Base-by-base conservation (phyloP, 768 basidiomycete genomes). In the Pisolithus tinctorius region DNA sequence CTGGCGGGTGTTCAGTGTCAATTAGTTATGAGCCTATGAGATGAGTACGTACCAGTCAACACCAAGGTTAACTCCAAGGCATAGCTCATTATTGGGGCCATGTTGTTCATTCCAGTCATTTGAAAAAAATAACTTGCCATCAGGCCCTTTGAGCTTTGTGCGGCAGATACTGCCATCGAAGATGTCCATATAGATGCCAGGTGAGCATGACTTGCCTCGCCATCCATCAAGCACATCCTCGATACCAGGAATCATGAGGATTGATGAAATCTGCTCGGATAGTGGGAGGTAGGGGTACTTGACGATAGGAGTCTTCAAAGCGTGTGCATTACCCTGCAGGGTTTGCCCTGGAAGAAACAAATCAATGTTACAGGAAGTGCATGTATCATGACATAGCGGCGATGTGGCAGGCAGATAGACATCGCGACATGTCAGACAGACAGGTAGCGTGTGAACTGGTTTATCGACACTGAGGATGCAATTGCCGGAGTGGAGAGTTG, bases 21-120 rank as follows among this genome's bases (percentile, higher is more conserved):
- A 20, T 20, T 20, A 20, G 2, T 20, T 20, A 20, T 20, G 20
- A 20, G 20, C 20, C 20, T 20, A 20, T 49, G 17, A 51, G 23
- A 51, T 25, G 48, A 37, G 20, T 20, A 39, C 16, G 10, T 30
- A 71, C 67, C 68, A 72, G 34, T 71, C 69, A 11, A 67, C 47
- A 0, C 68, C 66, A 13, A 63, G 50, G 0, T 63, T 61, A 0
- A 70, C 36, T 0, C 64, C 68, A 46, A 70, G 58, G 0, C 60
- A 55, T 1, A 70, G 58, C 47, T 70, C 66, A 0, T 62, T 63
- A 14, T 54, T 52, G 6, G 55, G 48, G 14, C 53, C 39, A 11
- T 53, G 38, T 6, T 36, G 37, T 4, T 54, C 30, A 51, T 45
- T 45, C 1, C 20, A 20, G 20, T 20, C 20, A 20, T 20, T 20